Evolutionary conservation across 2,329 filamentous ascomycete genomes (phyloP).

Genomic region (Aureobasidium leucospermi): DNA sequence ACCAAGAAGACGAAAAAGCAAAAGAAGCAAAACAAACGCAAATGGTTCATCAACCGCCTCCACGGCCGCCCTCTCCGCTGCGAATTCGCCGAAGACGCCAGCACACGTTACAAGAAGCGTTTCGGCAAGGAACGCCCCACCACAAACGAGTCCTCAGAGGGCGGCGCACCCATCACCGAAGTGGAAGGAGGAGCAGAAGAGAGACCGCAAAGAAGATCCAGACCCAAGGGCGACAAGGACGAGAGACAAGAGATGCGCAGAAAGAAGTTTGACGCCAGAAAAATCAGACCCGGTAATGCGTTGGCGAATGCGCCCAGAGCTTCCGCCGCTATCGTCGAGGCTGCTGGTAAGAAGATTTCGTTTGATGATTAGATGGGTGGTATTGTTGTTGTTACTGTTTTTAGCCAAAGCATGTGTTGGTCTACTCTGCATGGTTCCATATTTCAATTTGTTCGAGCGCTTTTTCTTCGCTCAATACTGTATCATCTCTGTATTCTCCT

Average conservation of each 20-base stretch:
- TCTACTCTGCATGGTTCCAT: too few species aligned
- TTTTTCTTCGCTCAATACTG: too few species aligned
- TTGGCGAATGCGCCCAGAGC: slow-evolving; percentile 50
- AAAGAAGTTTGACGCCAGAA: slow-evolving; percentile 37
- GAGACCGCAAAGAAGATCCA: slow-evolving; percentile 21
- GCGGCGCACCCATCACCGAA: slow-evolving; percentile 18
- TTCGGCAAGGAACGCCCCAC: slow-evolving; percentile 55
- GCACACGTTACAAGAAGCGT: slow-evolving; percentile 85
- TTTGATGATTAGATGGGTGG: slow-evolving; percentile 49
- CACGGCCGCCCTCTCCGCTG: slow-evolving; percentile 74
- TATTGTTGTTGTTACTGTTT: neutral
- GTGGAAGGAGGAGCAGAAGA: slow-evolving; percentile 20
- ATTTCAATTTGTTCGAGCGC: too few species aligned
- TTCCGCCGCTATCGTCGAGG: slow-evolving; percentile 71
- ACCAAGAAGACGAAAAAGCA: slow-evolving; percentile 28
- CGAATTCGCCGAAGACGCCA: slow-evolving; percentile 89
- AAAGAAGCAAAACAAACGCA: slow-evolving; percentile 43
- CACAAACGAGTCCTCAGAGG: slow-evolving; percentile 26
- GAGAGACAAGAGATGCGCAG: slow-evolving; percentile 25
- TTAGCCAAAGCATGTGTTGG: too few species aligned
- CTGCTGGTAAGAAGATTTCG: slow-evolving; percentile 70
- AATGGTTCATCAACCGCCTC: slow-evolving; percentile 80
- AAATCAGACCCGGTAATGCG: slow-evolving; percentile 37
- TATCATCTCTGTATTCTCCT: too few species aligned
- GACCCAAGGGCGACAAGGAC: slow-evolving; percentile 25